A percentile compares a stretch with the other conserved stretches of the same genome.
Evolutionary conservation across 768 basidiomycete species (phyloP).

Genomic region (Myochromella boudieri): DNA sequence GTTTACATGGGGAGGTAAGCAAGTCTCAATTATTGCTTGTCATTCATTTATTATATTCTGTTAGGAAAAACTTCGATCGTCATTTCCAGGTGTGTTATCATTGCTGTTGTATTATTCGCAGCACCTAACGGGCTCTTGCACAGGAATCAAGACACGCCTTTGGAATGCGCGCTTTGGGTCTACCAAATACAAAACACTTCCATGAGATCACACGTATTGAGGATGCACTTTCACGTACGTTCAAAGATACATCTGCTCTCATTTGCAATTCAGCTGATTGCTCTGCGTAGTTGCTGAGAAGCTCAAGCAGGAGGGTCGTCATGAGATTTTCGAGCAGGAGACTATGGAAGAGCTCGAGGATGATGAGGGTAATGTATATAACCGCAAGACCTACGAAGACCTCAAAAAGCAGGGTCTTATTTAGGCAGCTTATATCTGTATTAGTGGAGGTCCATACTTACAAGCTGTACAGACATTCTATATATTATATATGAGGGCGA

Average conservation of each 20-base stretch:
- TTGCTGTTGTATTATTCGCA: not conserved
- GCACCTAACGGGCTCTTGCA: slow-evolving; percentile 20
- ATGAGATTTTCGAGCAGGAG: slow-evolving; percentile 91
- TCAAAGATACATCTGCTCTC: not conserved
- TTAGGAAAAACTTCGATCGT: slow-evolving; percentile 91
- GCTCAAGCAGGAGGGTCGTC: slow-evolving; percentile 93
- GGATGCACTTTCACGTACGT: slow-evolving; percentile 91
- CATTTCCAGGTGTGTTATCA: slow-evolving; percentile 76
- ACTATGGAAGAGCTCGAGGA: slow-evolving; percentile 98
- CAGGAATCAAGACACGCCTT: slow-evolving; percentile 96
- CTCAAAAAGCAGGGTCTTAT: slow-evolving; percentile 95
- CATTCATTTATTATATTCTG: slow-evolving; percentile 8
- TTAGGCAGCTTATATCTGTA: slow-evolving; percentile 27
- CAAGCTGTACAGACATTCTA: slow-evolving; percentile 7
- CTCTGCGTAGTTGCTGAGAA: slow-evolving; percentile 83
- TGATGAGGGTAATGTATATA: slow-evolving; percentile 98
- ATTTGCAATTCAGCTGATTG: not conserved
- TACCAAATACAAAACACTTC: slow-evolving; percentile 99
- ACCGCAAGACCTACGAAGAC: slow-evolving; percentile 96
- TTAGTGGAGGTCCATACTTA: not conserved
- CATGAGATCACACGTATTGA: slow-evolving; percentile 97
- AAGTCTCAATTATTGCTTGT: not conserved
- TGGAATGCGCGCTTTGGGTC: slow-evolving; percentile 94
- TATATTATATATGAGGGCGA: slow-evolving; percentile 1
- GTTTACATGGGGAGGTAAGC: slow-evolving; percentile 93